Conservation (phyloP, 305 asterid genomes). For the Fraxinus sp. region DNA sequence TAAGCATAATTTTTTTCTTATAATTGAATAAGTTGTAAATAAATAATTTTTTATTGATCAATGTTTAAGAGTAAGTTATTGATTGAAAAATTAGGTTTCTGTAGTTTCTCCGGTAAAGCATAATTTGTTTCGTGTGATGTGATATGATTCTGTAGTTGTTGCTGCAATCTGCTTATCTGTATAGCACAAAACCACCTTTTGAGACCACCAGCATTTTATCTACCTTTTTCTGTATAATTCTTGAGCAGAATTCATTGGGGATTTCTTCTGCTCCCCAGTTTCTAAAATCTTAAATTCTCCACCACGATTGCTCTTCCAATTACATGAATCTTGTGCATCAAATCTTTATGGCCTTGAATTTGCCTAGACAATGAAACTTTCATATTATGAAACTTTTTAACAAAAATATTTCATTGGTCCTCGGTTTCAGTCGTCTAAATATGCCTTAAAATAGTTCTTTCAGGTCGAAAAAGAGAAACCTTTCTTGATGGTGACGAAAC, state of each 20-base stretch:
- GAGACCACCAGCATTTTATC: conserved; percentile 15
- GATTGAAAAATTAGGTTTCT: neutral
- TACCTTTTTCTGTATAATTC: neutral
- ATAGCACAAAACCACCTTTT: conserved; percentile 19
- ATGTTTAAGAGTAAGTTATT: neutral
- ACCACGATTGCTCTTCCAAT: conserved; percentile 5
- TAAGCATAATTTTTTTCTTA: neutral
- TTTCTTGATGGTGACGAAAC: neutral
- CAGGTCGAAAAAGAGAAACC: neutral
- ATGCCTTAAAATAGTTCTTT: neutral
- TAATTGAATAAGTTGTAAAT: neutral
- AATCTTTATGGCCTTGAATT: neutral
- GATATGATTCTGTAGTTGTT: conserved; percentile 15
- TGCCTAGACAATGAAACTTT: no score
- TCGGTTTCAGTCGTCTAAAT: neutral
- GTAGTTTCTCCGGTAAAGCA: neutral
- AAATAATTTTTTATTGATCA: neutral
- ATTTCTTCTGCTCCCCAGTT: conserved; percentile 24
- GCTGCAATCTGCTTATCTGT: conserved; percentile 1
- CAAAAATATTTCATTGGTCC: neutral
- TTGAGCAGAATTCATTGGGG: conserved; percentile 5
- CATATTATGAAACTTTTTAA: neutral
- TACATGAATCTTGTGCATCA: neutral
- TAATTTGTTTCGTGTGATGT: conserved; percentile 7
- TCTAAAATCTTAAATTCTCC: conserved; percentile 10